phyloP scores from a whole-genome alignment of 2,329 filamentous ascomycete species.

The Cladosporium sp. region DNA sequence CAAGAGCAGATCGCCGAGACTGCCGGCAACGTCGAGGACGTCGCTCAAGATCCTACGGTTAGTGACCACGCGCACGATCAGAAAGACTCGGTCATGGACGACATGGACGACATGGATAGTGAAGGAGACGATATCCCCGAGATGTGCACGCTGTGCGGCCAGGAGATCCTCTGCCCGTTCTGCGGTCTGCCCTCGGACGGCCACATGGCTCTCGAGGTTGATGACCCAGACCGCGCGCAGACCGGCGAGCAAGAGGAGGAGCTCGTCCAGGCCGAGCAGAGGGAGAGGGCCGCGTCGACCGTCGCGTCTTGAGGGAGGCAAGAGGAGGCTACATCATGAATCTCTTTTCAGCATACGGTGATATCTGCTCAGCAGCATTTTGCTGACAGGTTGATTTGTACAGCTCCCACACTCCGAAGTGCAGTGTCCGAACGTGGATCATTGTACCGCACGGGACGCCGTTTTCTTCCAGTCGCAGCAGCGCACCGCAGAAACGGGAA shows the following conservation, averaged over 20 bases:
- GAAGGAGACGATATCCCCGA: constrained; percentile 40
- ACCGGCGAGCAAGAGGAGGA: constrained; percentile 27
- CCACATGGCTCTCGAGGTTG: constrained; percentile 47
- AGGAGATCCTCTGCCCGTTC: constrained; percentile 55
- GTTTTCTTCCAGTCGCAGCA: constrained; percentile 99
- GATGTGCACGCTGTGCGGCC: constrained; percentile 60
- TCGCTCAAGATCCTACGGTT: constrained; percentile 97
- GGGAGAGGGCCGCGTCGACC: constrained; percentile 32
- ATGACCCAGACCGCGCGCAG: constrained; percentile 38
- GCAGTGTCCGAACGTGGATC: constrained; percentile 72
- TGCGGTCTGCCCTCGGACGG: constrained; percentile 51
- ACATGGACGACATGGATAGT: constrained; percentile 25
- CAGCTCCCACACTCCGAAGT: constrained; percentile 82
- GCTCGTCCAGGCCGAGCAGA: constrained; percentile 31
- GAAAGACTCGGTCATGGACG: constrained; percentile 27
- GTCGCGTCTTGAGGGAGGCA: constrained; percentile 30
- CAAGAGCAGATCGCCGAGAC: constrained; percentile 91
- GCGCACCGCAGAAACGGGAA: constrained; percentile 93
- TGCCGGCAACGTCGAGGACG: constrained; percentile 94
- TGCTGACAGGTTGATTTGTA: constrained; percentile 37
- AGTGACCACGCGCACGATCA: constrained; percentile 51
- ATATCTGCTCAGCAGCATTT: constrained; percentile 36
- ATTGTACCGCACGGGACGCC: constrained; percentile 81
- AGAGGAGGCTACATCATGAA: constrained; percentile 27
- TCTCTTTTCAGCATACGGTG: constrained; percentile 22